Conservation (phyloP, 805 yeast species). For the Candida broadrunensis region DNA sequence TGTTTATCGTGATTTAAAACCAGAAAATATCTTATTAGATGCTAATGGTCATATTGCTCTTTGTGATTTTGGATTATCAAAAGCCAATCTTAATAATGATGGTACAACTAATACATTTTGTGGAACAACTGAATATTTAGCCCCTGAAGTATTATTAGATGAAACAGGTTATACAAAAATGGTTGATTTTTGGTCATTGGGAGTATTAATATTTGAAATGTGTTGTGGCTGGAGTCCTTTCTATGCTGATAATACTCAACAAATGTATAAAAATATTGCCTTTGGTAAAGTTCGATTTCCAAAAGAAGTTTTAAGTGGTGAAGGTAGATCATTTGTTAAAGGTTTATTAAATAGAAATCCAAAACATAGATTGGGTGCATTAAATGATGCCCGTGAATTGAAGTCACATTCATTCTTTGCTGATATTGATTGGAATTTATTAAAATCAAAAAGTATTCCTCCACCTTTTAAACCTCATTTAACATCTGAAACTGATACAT, state of each 20-base stretch:
- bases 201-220: constrained; percentile 96
- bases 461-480: constrained; percentile 98
- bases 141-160: constrained; percentile 93
- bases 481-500: constrained; percentile 86
- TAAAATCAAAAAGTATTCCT: constrained; percentile 77
- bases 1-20: constrained; percentile 94
- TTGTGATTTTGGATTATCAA: constrained; percentile 95
- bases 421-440: constrained; percentile 86
- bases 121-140: constrained; percentile 97
- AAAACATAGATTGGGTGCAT: constrained; percentile 87
- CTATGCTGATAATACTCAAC: constrained; percentile 96
- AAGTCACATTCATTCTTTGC: constrained; percentile 88
- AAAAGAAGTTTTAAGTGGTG: constrained; percentile 87
- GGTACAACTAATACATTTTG: constrained; percentile 96
- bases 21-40: constrained; percentile 91
- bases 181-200: constrained; percentile 99
- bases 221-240: constrained; percentile 99
- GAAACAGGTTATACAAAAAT: constrained; percentile 96
- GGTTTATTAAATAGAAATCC: constrained; percentile 95
- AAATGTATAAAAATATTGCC: constrained; percentile 98
- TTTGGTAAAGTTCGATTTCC: constrained; percentile 98
- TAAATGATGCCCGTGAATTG: constrained; percentile 88
- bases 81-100: constrained; percentile 82
- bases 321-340: constrained; percentile 93
- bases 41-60: constrained; percentile 97